Conservation (phyloP, 352 stramenopile species). For the Aphanomyces cochlioides region DNA sequence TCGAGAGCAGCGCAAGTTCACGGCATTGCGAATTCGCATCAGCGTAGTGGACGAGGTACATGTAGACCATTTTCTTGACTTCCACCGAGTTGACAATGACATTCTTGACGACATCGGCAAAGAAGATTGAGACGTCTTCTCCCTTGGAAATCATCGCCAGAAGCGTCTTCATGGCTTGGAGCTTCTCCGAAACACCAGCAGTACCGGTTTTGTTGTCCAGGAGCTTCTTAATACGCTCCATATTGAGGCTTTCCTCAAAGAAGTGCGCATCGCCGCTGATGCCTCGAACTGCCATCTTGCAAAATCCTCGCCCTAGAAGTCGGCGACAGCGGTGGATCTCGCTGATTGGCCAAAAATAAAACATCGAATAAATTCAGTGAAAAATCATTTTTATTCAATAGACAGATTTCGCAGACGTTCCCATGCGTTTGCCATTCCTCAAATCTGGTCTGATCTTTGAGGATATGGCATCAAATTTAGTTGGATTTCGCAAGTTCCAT, state of each 20-base stretch:
- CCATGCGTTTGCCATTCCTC: no score
- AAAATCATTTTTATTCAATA: no score
- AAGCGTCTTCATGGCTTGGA: conserved; percentile 98
- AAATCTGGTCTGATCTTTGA: no score
- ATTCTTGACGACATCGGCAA: conserved; percentile 97
- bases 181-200: conserved; percentile 80
- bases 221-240: conserved; percentile 81
- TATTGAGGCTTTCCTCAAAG: conserved; percentile 96
- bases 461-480: no score
- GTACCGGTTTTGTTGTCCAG: conserved; percentile 88
- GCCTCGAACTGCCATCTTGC: conserved; percentile 43
- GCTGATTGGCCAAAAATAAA: conserved; percentile 10
- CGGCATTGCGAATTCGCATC: conserved; percentile 93
- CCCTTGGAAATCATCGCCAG: conserved; percentile 96
- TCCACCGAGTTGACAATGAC: conserved; percentile 92
- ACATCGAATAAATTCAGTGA: background rate
- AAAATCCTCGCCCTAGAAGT: conserved; percentile 19
- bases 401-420: no score
- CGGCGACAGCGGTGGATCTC: background rate
- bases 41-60: conserved; percentile 99
- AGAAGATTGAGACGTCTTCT: conserved; percentile 97
- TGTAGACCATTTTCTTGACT: conserved; percentile 99
- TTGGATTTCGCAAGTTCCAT: no score
- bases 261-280: conserved; percentile 93
- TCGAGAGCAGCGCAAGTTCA: conserved; percentile 95